Conservation (phyloP, 805 yeast species). For the Candida namnaoensis region DNA sequence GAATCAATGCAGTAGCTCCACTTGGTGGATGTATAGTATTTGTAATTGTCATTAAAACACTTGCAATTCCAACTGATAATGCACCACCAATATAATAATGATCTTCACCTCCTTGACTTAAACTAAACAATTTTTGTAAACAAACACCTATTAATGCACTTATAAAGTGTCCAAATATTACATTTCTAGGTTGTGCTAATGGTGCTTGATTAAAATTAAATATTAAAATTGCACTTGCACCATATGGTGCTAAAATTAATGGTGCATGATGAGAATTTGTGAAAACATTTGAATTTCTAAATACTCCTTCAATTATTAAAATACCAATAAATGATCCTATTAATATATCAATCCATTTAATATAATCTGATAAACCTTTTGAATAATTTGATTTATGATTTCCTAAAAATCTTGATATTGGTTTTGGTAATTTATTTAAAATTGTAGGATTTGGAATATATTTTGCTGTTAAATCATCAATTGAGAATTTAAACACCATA, state of each 20-base stretch:
- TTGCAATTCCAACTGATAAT: constrained; percentile 42
- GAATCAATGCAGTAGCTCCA: constrained; percentile 60
- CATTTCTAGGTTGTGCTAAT: constrained; percentile 56
- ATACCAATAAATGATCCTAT: constrained; percentile 39
- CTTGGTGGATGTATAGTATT: constrained; percentile 66
- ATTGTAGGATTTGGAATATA: constrained; percentile 5
- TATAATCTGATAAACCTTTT: constrained; percentile 21
- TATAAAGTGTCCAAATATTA: constrained; percentile 46
- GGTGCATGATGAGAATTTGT: constrained; percentile 29
- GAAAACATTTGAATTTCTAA: constrained; percentile 29
- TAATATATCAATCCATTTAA: constrained; percentile 37
- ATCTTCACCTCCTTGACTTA: constrained; percentile 31
- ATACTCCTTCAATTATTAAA: constrained; percentile 36
- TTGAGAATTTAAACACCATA: no score
- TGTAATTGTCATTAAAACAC: constrained; percentile 42
- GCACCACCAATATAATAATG: constrained; percentile 54
- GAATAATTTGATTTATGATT: constrained; percentile 20
- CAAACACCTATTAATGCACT: constrained; percentile 46
- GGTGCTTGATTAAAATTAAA: constrained; percentile 51
- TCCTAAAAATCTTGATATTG: constrained; percentile 31
- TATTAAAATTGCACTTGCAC: constrained; percentile 53
- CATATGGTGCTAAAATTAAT: constrained; percentile 44
- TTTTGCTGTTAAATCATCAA: neutral
- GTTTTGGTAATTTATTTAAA: constrained; percentile 24
- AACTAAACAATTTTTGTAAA: constrained; percentile 42